Base-by-base conservation (phyloP, 176 grass and related monocot genomes). In the Echinochloa phyllopogon region DNA sequence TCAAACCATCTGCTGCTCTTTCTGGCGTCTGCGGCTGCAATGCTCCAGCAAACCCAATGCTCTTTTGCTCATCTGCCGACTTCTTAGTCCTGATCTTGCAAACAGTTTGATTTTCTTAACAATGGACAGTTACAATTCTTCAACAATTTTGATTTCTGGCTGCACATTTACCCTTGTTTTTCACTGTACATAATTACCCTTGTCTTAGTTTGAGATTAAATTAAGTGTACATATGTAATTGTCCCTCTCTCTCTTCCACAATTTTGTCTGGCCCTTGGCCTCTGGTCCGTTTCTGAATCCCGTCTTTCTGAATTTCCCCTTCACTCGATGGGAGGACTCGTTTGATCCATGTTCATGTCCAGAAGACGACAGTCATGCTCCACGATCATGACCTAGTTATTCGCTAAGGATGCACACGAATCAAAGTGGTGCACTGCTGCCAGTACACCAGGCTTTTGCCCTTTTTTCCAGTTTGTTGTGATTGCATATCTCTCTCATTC, bases 331-430 rank as follows among this genome's bases (percentile, higher is more conserved):
- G 43, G 61, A 23, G 75, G 38, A 8, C 42, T 75, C n/a, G 23
- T 47, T 27, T 72, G 24, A 3, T 50, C 17, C n/a, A 42, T 43
- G 40, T 51, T 66, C 77, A 42, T 29, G 43, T 53, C 36, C 10
- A 53, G 57, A 78, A 77, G 65, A 73, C 11, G 68, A 74, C 74
- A 83, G 64, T 65, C 63, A 65, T 37, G 64, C 24, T 81, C 58
- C 81, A 86, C 5, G 77, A 86, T 80, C 20, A 80, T 51, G 76
- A 72, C 76, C 67, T 86, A 86, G 77, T 86, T 62, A 25, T 70
- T 71, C 33, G 41, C 53, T 61, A 70, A 62, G 51, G 29, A 71
- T 40, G 79, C 84, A 60, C 84, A 78, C 53, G 72, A 42, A 78
- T 49, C 84, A 60, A 83, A 68, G 83, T 79, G 53, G 8, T 8